Conservation (phyloP, 257 asterid genomes). For the Cordia subcordata region DNA sequence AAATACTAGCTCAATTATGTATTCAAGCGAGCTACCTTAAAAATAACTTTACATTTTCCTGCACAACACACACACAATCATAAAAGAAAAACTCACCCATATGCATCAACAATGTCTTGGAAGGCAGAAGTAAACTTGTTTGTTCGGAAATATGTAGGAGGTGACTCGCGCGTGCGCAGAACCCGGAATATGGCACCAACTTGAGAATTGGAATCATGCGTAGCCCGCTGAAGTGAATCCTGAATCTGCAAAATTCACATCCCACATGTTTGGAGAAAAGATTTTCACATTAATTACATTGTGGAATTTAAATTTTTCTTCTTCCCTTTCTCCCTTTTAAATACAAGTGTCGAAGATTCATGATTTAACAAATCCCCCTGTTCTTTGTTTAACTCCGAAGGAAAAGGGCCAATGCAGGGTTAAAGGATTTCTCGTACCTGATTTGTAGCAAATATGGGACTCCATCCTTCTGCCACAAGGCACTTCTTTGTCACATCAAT, state of each 20-base stretch:
- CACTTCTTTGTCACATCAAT: conserved; percentile 95
- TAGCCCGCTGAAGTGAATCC: conserved; percentile 71
- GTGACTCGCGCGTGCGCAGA: conserved; percentile 84
- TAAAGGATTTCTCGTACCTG: conserved; percentile 45
- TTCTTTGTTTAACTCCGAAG: neutral
- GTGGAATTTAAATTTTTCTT: neutral
- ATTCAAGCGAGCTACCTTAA: too few species aligned
- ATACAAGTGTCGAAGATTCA: neutral
- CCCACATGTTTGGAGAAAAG: neutral
- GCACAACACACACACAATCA: neutral
- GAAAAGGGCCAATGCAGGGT: neutral
- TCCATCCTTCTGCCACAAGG: conserved; percentile 99
- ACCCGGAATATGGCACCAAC: conserved; percentile 91
- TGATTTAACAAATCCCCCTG: neutral
- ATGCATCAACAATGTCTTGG: conserved; percentile 96
- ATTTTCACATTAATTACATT: neutral
- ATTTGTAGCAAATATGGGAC: conserved; percentile 89
- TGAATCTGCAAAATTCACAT: conserved; percentile 56
- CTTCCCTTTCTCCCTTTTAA: conserved; percentile 6
- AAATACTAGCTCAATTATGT: too few species aligned
- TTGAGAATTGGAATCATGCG: conserved; percentile 81
- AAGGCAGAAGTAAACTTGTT: conserved; percentile 85
- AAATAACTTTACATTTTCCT: neutral
- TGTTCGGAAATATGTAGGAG: conserved; percentile 88
- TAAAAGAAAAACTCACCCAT: conserved; percentile 67